Base-by-base conservation (phyloP, 1,284 basidiomycete species). In the Neonothopanus nambi region DNA sequence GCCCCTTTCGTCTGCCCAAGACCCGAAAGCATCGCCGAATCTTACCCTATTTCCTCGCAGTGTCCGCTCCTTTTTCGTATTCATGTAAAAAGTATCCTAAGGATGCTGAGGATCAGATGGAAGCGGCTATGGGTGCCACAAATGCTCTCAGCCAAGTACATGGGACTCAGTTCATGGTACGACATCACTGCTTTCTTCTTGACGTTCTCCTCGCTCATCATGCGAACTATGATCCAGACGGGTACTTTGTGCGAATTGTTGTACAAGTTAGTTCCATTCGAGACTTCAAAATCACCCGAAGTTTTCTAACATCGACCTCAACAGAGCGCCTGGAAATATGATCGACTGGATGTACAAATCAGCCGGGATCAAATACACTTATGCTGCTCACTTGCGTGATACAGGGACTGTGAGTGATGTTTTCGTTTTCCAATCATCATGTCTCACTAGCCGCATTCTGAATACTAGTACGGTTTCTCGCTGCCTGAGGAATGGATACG, bases 21-120 rank as follows among this genome's bases (percentile, higher is more conserved):
- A 37, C 18, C 48, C 47, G 44, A 36, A 8, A 18, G 40, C 23
- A 13, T 50, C 9, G 20, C 33, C 41, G 48, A 26, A 38, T 43
- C 21, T 17, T 38, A 40, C 36, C 15, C 49, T 17, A 44, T 7
- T 47, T 23, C 26, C 8, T 33, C 11, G 18, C 55, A 85, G 84
- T 87, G n/a, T 85, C 84, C 0, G 67, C 78, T 3, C 92, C 92
- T 0, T 94, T 79, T 63, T 87, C 90, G 1, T 88, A 84, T 63
- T 83, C 84, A 3, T 94, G 92, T 70, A 78, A 79, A 39, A 74
- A 73, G 42, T 66, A 79, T 28, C 82, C 91, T 0, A 80, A 83
- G 44, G 91, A 93, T 61, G 89, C 88, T 0, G 93, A 95, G 67
- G 87, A 93, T 65, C 81, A 89, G 61, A 75, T 87, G 56, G 92